Evolutionary conservation across 371 early-diverging fungal species (phyloP).

Genomic region (Rhizopus delemar): DNA sequence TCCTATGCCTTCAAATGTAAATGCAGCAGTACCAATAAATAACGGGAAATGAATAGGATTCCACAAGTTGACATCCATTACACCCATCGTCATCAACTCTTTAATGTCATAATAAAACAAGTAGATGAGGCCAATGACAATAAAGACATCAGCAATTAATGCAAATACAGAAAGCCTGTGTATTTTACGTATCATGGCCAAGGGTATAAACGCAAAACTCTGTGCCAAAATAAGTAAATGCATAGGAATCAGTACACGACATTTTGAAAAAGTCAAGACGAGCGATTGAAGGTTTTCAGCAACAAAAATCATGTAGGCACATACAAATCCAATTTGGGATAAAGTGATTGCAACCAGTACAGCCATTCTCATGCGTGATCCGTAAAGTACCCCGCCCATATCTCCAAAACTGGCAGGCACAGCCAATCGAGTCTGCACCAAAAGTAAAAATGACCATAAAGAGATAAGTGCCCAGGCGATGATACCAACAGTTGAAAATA

Average conservation of each 20-base stretch:
- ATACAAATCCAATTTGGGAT: conserved; percentile 85
- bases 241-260: conserved; percentile 52
- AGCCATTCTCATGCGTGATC: conserved; percentile 66
- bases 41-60: conserved; percentile 73
- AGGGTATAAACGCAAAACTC: conserved; percentile 75
- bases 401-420: conserved; percentile 69
- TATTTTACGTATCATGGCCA: conserved; percentile 82
- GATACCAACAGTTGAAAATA: conserved; percentile 60
- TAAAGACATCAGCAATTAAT: conserved; percentile 83
- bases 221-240: conserved; percentile 71
- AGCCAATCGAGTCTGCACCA: conserved; percentile 61
- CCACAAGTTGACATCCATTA: conserved; percentile 63
- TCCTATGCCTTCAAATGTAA: conserved; percentile 91
- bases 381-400: conserved; percentile 76
- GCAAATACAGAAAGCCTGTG: conserved; percentile 78
- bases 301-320: conserved; percentile 88
- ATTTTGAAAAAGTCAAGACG: conserved; percentile 62
- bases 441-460: conserved; percentile 60
- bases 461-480: conserved; percentile 60
- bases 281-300: conserved; percentile 79
- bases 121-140: conserved; percentile 77
- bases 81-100: conserved; percentile 55
- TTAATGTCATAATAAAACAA: conserved; percentile 73
- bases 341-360: conserved; percentile 81
- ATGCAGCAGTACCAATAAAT: conserved; percentile 88